Base-by-base conservation (phyloP, 306 rosid species). In the Chamaecrista fasciculata region DNA sequence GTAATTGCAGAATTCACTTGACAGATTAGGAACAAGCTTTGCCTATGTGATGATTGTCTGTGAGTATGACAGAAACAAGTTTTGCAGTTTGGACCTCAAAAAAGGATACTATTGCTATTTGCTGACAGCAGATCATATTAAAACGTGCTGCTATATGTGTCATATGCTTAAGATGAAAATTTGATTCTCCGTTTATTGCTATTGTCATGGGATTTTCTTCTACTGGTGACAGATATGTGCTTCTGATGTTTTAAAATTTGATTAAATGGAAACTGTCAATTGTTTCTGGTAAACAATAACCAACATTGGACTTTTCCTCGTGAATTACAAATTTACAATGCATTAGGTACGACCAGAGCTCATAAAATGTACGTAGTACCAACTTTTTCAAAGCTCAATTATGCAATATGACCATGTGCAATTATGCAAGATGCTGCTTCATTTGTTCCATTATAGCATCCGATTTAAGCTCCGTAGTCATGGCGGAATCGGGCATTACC, bases 401-500 rank as follows among this genome's bases (percentile, higher is more conserved):
- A 12, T 6, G 33, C 15, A 1, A 2, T 23, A 14, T 23, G 48
- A 39, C 2, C 28, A 23, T 4, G 37, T 16, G 43, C 44, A 58
- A 39, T 10, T 19, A 20, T 14, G 80, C 8, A 4, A 94, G 79
- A 74, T 94, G 88, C 48, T 73, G 86, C 62, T 94, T 94, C 99
- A 94, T 86, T 80, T 74, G 90, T 34, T 85, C 94, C 82, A 94
- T 50, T 26, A 94, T 47, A 1, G 83, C 76, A 14, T 88, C 96
- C 9, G 97, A 84, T 76, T 86, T 91, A 0, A 94, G 80, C 68
- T 71, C 85, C 0, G 70, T 33, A 56, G 7, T 28, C 11, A 11
- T 26, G 36, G 4, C 31, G 12, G 89, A 79, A 14, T 78, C 74
- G 1, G 81, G 84, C 94, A 85, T 85, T 21, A 37, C 66, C 19